Conservation (phyloP, 352 stramenopile species). For the Pythium phragmiticola region DNA sequence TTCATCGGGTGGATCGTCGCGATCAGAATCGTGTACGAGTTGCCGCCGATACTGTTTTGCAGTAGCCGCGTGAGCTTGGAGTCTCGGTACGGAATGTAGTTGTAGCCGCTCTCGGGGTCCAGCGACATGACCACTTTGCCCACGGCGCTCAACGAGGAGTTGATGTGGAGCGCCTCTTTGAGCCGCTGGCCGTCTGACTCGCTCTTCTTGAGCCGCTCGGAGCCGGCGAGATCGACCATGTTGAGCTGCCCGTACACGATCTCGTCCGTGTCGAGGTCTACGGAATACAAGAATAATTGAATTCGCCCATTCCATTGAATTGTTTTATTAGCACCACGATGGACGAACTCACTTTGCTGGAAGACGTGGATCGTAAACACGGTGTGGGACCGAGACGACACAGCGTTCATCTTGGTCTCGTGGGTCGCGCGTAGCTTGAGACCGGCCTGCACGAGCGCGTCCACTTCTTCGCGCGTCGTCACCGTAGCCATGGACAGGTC, state of each 20-base stretch:
- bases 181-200: constrained; percentile 82
- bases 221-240: constrained; percentile 83
- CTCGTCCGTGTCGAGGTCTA: constrained; percentile 65
- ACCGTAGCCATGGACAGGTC: constrained; percentile 91
- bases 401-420: constrained; percentile 92
- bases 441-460: constrained; percentile 82
- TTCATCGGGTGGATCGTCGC: constrained; percentile 88
- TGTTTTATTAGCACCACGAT: not conserved
- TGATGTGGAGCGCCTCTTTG: constrained; percentile 86
- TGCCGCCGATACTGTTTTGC: constrained; percentile 87
- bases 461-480: constrained; percentile 80
- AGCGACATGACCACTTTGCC: constrained; percentile 88
- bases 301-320: too few species aligned
- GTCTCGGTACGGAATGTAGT: constrained; percentile 87
- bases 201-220: constrained; percentile 85
- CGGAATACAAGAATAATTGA: not conserved
- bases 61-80: constrained; percentile 82
- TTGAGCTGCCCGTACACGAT: constrained; percentile 86
- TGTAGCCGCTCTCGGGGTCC: constrained; percentile 83
- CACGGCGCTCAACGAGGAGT: constrained; percentile 80
- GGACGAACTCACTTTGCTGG: constrained; percentile 59
- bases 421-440: constrained; percentile 88
- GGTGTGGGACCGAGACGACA: constrained; percentile 86
- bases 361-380: constrained; percentile 89
- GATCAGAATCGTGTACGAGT: constrained; percentile 84